Evolutionary conservation across 768 basidiomycete genomes (phyloP).

Genomic region (Tricholoma flavovirens): DNA sequence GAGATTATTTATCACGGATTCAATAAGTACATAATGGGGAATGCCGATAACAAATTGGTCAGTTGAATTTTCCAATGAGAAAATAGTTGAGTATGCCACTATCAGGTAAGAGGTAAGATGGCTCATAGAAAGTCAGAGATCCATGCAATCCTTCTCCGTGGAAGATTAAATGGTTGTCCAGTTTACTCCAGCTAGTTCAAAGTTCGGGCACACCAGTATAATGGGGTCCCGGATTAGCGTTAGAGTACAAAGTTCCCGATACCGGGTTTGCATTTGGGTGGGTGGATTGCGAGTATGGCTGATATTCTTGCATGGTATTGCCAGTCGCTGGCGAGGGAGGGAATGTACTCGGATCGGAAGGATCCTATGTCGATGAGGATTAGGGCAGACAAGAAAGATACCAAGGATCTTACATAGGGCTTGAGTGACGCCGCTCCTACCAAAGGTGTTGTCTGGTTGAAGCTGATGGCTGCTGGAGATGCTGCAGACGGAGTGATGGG

Average conservation of each 20-base stretch:
- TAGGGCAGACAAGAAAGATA: not conserved
- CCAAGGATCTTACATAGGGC: conserved; percentile 31
- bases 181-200: conserved; percentile 4
- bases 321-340: conserved; percentile 19
- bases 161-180: not conserved
- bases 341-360: conserved; percentile 38
- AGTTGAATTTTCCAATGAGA: not conserved
- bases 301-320: conserved; percentile 8
- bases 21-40: no score
- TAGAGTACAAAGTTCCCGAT: conserved; percentile 15
- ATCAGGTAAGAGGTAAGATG: not conserved
- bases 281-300: conserved; percentile 10
- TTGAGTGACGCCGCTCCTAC: conserved; percentile 23
- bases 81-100: not conserved
- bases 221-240: conserved; percentile 7
- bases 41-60: not conserved
- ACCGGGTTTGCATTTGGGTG: not conserved
- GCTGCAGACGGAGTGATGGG: conserved; percentile 8
- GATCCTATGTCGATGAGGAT: conserved; percentile 21
- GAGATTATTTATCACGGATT: no score
- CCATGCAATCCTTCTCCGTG: no score
- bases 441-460: conserved; percentile 9
- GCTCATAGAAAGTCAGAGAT: not conserved
- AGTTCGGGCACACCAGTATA: conserved; percentile 31
- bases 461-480: conserved; percentile 13